Evolutionary conservation across 176 grass and related monocot species (phyloP).

Genomic region (Rhynchospora tenuis): DNA sequence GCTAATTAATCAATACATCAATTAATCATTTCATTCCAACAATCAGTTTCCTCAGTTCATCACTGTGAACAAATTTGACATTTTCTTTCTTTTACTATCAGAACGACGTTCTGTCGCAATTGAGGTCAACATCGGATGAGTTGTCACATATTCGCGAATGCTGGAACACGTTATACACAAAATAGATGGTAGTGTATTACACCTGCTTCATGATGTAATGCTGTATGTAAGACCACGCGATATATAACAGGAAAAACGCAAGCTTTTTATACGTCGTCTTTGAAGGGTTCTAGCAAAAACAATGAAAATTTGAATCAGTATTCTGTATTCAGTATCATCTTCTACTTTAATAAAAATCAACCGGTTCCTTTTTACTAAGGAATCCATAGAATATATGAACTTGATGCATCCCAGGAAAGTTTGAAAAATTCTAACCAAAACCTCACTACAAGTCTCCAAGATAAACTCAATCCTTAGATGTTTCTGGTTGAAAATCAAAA

Average conservation of each 20-base stretch:
- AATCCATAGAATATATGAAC: background rate
- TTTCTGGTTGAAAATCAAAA: conserved; percentile 1
- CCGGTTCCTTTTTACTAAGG: background rate
- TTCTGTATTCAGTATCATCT: background rate
- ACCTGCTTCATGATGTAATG: background rate
- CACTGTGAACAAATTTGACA: background rate
- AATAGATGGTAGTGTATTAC: background rate
- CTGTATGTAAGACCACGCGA: background rate
- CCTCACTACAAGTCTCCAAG: background rate
- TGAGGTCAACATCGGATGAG: background rate
- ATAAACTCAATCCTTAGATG: background rate
- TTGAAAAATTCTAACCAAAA: background rate
- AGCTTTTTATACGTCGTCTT: background rate
- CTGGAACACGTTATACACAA: background rate
- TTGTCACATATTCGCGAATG: background rate
- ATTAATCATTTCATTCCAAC: background rate
- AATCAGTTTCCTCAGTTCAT: background rate
- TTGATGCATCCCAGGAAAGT: background rate
- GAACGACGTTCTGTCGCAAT: too few relatives aligned
- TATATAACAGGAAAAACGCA: background rate
- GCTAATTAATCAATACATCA: too few relatives aligned
- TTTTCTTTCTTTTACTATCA: background rate
- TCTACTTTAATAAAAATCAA: background rate
- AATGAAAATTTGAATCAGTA: background rate
- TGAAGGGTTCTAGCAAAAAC: background rate